phyloP scores from a whole-genome alignment of 1,284 basidiomycete genomes.

The Apiotrichum gamsii region DNA sequence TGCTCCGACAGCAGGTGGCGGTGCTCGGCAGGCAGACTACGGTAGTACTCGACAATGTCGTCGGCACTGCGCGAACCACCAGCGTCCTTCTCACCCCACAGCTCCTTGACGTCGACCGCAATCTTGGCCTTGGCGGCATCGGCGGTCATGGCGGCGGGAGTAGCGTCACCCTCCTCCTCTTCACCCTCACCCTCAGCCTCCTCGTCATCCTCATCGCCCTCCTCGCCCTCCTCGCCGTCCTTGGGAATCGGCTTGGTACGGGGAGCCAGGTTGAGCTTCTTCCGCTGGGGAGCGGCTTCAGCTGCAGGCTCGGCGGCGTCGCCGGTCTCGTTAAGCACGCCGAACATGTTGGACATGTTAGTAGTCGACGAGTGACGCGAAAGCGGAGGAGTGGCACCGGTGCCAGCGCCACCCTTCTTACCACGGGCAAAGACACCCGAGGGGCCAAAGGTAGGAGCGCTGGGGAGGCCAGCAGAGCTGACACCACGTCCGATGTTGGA shows the following conservation, averaged over 20 bases:
- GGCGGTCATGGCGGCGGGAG: constrained; percentile 55
- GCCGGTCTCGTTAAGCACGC: constrained; percentile 58
- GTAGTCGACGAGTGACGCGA: constrained; percentile 68
- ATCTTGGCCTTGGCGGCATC: constrained; percentile 71
- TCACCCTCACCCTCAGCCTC: constrained; percentile 54
- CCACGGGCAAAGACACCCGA: constrained; percentile 70
- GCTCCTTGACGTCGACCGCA: constrained; percentile 51
- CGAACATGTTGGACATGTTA: constrained; percentile 90
- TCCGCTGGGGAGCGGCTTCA: constrained; percentile 57
- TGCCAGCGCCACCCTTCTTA: constrained; percentile 51
- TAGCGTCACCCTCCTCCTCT: constrained; percentile 53
- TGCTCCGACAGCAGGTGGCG: constrained; percentile 65
- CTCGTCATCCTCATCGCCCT: constrained; percentile 40
- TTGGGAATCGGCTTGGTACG: constrained; percentile 54
- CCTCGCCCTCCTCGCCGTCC: constrained; percentile 31
- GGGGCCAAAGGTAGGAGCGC: constrained; percentile 66
- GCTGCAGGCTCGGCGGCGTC: constrained; percentile 44
- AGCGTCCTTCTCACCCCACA: constrained; percentile 47
- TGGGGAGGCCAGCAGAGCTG: constrained; percentile 74
- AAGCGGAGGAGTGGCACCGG: constrained; percentile 57
- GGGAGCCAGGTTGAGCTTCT: constrained; percentile 63
- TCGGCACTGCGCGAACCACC: constrained; percentile 43
- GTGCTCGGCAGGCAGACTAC: constrained; percentile 51
- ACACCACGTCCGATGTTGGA: constrained; percentile 66
- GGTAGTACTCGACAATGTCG: constrained; percentile 59